Evolutionary conservation across 768 basidiomycete genomes (phyloP).

Genomic region (Phallus indusiatus): DNA sequence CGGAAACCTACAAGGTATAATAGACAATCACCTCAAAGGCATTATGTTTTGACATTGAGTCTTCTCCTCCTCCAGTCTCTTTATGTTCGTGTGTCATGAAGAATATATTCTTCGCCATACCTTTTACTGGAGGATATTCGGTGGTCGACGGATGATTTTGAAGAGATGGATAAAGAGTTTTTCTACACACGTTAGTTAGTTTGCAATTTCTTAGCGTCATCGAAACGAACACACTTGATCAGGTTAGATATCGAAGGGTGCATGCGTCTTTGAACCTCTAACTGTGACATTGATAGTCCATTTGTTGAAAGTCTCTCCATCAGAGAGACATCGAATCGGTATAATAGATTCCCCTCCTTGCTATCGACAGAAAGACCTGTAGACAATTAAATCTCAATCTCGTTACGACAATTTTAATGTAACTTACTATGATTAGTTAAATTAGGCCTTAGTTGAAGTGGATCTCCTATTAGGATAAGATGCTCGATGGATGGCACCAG

Average conservation of each 20-base stretch:
- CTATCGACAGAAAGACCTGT: constrained; percentile 64
- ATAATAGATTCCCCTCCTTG: constrained; percentile 41
- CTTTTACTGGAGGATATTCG: constrained; percentile 46
- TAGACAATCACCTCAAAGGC: constrained; percentile 44
- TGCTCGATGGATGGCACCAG: constrained; percentile 60
- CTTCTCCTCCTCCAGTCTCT: constrained; percentile 51
- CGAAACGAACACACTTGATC: constrained; percentile 32
- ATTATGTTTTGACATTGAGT: constrained; percentile 61
- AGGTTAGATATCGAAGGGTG: constrained; percentile 56
- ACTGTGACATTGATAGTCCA: constrained; percentile 56
- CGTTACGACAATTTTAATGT: not conserved
- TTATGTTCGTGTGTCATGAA: constrained; percentile 55
- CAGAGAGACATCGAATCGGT: constrained; percentile 60
- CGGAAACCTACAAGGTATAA: constrained; percentile 35
- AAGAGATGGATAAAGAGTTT: constrained; percentile 51
- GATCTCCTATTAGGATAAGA: constrained; percentile 74
- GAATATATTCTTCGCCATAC: constrained; percentile 54
- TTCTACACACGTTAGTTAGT: constrained; percentile 22
- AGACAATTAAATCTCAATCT: not conserved
- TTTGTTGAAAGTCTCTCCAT: constrained; percentile 61
- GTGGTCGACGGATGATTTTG: constrained; percentile 46
- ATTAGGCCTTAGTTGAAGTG: constrained; percentile 62
- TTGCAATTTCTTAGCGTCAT: not conserved
- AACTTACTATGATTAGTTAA: constrained; percentile 50
- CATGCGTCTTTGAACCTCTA: constrained; percentile 71